Base-by-base conservation (phyloP, 1,139 yeast species). In the Magnusiomyces sp. region DNA sequence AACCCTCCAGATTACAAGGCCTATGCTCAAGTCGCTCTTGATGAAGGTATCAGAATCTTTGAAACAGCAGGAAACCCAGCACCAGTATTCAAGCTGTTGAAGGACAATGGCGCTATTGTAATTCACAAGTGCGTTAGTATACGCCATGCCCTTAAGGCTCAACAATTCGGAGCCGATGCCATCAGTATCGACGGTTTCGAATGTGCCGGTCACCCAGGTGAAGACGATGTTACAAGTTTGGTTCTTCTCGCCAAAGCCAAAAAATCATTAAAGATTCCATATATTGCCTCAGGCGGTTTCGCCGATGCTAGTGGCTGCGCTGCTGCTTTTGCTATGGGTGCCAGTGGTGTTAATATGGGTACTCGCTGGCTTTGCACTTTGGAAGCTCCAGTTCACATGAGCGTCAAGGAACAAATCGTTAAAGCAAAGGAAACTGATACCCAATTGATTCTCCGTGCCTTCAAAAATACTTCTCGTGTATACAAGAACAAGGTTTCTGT, bases 141-240 rank as follows among this genome's bases (percentile, higher is more conserved):
- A 48, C 55, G 55, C 48, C 69, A 66, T 51, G 70, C 70, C 3
- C 51, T 60, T 27, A 61, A 60, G 46, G 70, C 70, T 27, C 59
- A 66, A 56, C 44, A 54, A 23, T 56, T 63, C 17, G 70, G 70
- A 9, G 70, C 64, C 23, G 64, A 63, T 33, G 67, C 67, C 37
- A 56, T 66, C 40, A 59, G 66, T 36, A 66, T 66, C 36, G 70
- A 66, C 48, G 70, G 70, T 7, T 62, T 62, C 47, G 70, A 64
- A 51, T 66, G 70, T 46, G 70, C 70, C 6, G 70, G 70, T 20
- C 70, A 66, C 49, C 70, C 70, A 16, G 70, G 70, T 23, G 70
- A 66, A 53, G 65, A 65, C 53, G 70, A 62, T 43, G 53, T 66
- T 31, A 55, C 65, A 32, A 57, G 63, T 17, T 52, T 66, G 50